Evolutionary conservation across 495 filamentous ascomycete species (phyloP).

Genomic region (Aeminium ludgeri): DNA sequence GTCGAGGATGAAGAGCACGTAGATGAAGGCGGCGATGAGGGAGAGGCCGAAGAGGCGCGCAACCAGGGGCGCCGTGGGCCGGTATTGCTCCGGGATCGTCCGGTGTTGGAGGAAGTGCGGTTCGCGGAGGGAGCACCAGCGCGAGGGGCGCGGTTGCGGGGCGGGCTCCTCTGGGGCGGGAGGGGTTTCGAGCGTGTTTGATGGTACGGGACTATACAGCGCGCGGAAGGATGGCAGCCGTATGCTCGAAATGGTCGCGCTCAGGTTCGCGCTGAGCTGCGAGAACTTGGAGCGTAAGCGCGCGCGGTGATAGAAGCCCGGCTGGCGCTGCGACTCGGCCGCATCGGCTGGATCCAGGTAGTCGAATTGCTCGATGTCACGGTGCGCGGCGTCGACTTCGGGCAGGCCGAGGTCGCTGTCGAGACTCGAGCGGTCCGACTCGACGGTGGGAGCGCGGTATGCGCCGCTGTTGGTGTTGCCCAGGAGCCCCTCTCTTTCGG

Average conservation of each 20-base stretch:
- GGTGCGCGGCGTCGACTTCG: conserved; percentile 36
- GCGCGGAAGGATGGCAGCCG: conserved; percentile 34
- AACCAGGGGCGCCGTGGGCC: conserved; percentile 19
- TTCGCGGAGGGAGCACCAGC: conserved; percentile 1
- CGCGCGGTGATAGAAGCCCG: conserved; percentile 13
- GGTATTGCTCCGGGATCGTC: conserved; percentile 22
- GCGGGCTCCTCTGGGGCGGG: neutral
- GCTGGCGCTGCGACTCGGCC: conserved; percentile 11
- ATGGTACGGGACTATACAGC: conserved; percentile 29
- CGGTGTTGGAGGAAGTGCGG: no score
- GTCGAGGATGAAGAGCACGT: conserved; percentile 69
- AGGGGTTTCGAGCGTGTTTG: neutral
- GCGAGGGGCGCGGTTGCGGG: neutral
- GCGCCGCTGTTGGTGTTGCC: conserved; percentile 29
- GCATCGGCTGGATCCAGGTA: conserved; percentile 47
- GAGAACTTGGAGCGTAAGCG: conserved; percentile 11
- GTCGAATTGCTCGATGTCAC: conserved; percentile 82
- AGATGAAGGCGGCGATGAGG: conserved; percentile 57
- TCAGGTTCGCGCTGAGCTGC: conserved; percentile 8
- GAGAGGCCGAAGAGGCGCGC: conserved; percentile 58
- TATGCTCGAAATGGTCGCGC: conserved; percentile 33
- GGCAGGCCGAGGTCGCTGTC: conserved; percentile 27
- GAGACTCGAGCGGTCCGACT: conserved; percentile 46
- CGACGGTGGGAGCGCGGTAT: conserved; percentile 63
- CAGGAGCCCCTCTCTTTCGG: conserved; percentile 48